phyloP scores from a whole-genome alignment of 1,284 basidiomycete genomes.

The Blastosporella zonata region DNA sequence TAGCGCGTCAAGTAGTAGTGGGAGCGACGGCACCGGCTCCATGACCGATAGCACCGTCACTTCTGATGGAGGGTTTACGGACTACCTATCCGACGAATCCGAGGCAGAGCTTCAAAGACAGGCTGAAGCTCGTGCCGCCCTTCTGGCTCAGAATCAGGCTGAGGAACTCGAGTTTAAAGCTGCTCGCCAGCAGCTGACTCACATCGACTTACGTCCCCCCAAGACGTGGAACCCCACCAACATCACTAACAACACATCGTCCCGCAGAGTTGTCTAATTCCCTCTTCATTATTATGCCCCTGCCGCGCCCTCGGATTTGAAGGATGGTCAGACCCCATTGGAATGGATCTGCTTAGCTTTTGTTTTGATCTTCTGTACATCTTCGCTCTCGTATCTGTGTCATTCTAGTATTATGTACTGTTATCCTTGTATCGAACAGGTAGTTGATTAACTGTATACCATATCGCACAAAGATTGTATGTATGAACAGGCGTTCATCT shows the following conservation, averaged over 20 bases:
- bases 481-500: neutral
- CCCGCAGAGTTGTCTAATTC: conserved; percentile 14
- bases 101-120: conserved; percentile 80
- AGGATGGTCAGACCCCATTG: conserved; percentile 5
- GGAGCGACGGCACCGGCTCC: conserved; percentile 53
- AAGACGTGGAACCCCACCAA: conserved; percentile 71
- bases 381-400: conserved; percentile 13
- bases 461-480: conserved; percentile 9
- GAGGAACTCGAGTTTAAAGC: conserved; percentile 78
- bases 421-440: conserved; percentile 14
- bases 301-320: conserved; percentile 7
- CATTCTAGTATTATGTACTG: conserved; percentile 10
- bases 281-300: conserved; percentile 2
- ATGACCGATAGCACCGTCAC: conserved; percentile 69
- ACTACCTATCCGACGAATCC: conserved; percentile 81
- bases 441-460: conserved; percentile 10
- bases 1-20: conserved; percentile 58
- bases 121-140: conserved; percentile 70
- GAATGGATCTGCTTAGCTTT: conserved; percentile 1
- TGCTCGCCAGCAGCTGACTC: conserved; percentile 70
- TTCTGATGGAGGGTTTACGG: conserved; percentile 79
- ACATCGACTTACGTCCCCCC: conserved; percentile 69
- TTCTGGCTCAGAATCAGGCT: conserved; percentile 71
- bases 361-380: conserved; percentile 11
- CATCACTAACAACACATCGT: conserved; percentile 29